Evolutionary conservation across 176 grass and related monocot genomes (phyloP), one percentile per base, ranked within the genome.

Genomic region (Coix lacrymajobi): DNA sequence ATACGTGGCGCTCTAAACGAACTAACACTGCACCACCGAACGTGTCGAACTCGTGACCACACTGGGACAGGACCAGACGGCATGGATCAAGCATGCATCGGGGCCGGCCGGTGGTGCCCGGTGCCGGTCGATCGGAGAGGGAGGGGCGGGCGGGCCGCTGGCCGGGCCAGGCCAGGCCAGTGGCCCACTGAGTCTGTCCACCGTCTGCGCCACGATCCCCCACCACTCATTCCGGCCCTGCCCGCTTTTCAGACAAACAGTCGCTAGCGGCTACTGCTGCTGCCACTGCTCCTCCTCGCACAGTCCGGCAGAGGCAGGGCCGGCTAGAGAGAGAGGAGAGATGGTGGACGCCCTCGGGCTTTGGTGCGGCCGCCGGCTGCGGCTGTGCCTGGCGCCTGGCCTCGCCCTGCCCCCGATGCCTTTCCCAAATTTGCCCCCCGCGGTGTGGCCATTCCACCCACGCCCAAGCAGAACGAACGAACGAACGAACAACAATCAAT

Each of bases 221-320:
- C 87, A 80, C 83, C 86, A 79, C 83, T 31, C 70, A 36, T 87
- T 69, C 86, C 83, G 82, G 48, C 75, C 68, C 83, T 84, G 65
- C 69, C 67, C 31, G 30, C 88, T 85, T 90, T 90, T 90, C 88
- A 90, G 88, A 86, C 37, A 75, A 86, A 83, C 88, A 86, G 88
- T 83, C 29, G 83, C 73, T 73, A 86, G 29, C 58, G 66, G 77
- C 52, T 69, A 63, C 39, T 80, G 82, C 28, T 7, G 43, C 67
- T 30, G 52, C 19, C 52, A 85, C 87, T 85, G 83, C 56, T 71
- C 33, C 3, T n/a, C n/a, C 33, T 33, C 43, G 41, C 72, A 22
- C 78, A 57, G 31, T 22, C 43, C 40, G 19, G 83, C 39, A 49
- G 71, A 82, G 30, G 22, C n/a, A n/a, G n/a, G n/a, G n/a, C n/a